Base-by-base conservation (phyloP, 2,329 filamentous ascomycete genomes). In the Alternaria sp. region DNA sequence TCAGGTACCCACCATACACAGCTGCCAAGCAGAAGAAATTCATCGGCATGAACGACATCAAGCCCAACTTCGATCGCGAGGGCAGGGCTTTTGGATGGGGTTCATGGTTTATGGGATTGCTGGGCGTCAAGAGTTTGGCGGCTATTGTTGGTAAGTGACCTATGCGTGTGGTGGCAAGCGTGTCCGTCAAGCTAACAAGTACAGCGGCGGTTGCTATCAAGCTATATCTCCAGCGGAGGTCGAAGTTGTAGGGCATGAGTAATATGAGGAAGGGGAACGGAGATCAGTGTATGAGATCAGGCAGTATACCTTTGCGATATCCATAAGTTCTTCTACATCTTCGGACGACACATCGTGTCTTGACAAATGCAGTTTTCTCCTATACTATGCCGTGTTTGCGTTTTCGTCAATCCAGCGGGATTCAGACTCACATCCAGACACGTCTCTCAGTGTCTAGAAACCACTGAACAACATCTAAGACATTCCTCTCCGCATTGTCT, bases 1-100 rank as follows among this genome's bases (percentile, higher is more conserved):
- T 92, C 56, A 87, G 92, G 64, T 90, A 90, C 75, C 88, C 88
- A 10, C 88, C 88, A 3, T 90, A 88, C 70, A 77, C 77, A 25
- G 80, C 78, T 3, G 84, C 84, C 52, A 90, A 90, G 78, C 75
- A 85, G 66, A 81, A 83, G 74, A 82, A 84, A 66, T 83, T 85
- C 70, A 78, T 81, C 62, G 77, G 77, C 10, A 85, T 87, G 79
- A 84, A 80, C 58, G 81, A 83, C 3, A 56, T 84, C 65, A 85
- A 83, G 63, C 88, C 88, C 2, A 84, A 89, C 72, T 90, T 90
- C 72, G 87, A 90, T 75, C 84, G 88, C 25, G 77, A 86, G 45
- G 88, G 88, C 9, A 79, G 63, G 23, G 65, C 67, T 19, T 61
- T 76, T 17, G 78, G 73, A 8, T 80, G 74, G 75, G 67, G 67